Conservation (phyloP, 2,329 filamentous ascomycete species). For the Diaporthe citriasiana region DNA sequence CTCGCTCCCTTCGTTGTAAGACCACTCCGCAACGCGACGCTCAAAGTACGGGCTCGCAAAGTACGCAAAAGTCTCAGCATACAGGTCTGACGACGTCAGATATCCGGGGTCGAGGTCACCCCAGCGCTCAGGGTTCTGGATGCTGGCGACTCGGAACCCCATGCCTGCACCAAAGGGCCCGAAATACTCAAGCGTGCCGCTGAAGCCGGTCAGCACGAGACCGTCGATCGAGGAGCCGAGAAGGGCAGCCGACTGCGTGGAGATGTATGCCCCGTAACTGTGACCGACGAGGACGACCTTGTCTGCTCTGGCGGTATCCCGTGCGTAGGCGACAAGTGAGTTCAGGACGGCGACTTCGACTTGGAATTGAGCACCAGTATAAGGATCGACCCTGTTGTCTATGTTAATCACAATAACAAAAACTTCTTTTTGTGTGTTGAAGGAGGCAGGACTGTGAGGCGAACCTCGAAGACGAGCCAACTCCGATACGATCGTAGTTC, state of each 20-base stretch:
- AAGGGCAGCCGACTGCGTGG: slow-evolving; percentile 45
- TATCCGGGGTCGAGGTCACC: slow-evolving; percentile 47
- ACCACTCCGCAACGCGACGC: slow-evolving; percentile 49
- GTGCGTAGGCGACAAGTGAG: slow-evolving; percentile 47
- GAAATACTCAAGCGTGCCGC: slow-evolving; percentile 48
- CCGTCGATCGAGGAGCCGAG: slow-evolving; percentile 44
- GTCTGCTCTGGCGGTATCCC: slow-evolving; percentile 43
- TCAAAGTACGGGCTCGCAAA: slow-evolving; percentile 48
- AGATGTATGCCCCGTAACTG: slow-evolving; percentile 51
- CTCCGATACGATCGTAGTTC: slow-evolving; percentile 52
- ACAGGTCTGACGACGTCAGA: slow-evolving; percentile 48
- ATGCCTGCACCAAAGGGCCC: slow-evolving; percentile 48
- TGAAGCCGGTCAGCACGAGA: slow-evolving; percentile 46
- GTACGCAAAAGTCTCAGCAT: slow-evolving; percentile 48
- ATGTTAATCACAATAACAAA: neutral
- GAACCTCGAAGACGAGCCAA: slow-evolving; percentile 51
- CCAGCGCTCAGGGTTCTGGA: slow-evolving; percentile 48
- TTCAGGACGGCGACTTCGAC: slow-evolving; percentile 50
- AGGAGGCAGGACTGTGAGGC: neutral
- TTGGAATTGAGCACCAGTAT: slow-evolving; percentile 50
- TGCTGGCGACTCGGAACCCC: slow-evolving; percentile 48
- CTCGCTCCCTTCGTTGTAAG: slow-evolving; percentile 47
- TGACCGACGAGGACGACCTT: slow-evolving; percentile 50
- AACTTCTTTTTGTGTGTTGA: neutral
- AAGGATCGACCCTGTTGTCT: slow-evolving; percentile 44